Evolutionary conservation across 495 filamentous ascomycete species (phyloP), one percentile per base, ranked within the genome.

Genomic region (Daldinia bambusicola): DNA sequence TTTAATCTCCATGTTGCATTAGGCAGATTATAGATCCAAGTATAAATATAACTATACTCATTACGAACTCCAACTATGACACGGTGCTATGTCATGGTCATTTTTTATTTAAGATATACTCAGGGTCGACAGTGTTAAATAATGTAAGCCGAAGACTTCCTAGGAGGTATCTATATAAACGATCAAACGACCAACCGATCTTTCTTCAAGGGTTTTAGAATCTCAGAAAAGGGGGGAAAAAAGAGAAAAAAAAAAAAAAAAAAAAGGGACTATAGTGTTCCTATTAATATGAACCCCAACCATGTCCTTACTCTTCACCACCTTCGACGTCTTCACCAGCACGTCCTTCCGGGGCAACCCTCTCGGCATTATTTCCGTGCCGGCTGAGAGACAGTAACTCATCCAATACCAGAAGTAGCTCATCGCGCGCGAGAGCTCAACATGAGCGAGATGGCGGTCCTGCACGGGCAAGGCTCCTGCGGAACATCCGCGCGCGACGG

Each of bases 271-370:
- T 1, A 9, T 6, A 10, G 0, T 8, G 2, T 20, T 18, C 7
- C 8, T 16, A 45, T 45, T 16, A 41, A n/a, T 38, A 10, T 7
- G 9, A 48, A 63, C 53, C 10, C 13, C 36, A 58, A 20, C 20
- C 20, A 69, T 59, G 66, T 34, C 78, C 37, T 76, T 85, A 57
- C 56, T 63, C 45, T 88, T 84, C 79, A 76, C 82, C 50, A 91
- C 86, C 50, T 79, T 92, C 70, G 90, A 92, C 76, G 89, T 91
- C 75, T 91, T 92, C 80, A 90, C 90, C 38, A 69, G 55, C 1
- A 80, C 69, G 0, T 81, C 77, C 18, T 92, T 84, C 78, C 66
- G 77, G 26, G 90, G 90, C 65, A 93, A 91, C 74, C 90, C 89
- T 5, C 83, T 93, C 14, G 89, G 88, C 48, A 81, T 92, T 10